Base-by-base conservation (phyloP, 148 eudicot species). In the Limonium bicolor region DNA sequence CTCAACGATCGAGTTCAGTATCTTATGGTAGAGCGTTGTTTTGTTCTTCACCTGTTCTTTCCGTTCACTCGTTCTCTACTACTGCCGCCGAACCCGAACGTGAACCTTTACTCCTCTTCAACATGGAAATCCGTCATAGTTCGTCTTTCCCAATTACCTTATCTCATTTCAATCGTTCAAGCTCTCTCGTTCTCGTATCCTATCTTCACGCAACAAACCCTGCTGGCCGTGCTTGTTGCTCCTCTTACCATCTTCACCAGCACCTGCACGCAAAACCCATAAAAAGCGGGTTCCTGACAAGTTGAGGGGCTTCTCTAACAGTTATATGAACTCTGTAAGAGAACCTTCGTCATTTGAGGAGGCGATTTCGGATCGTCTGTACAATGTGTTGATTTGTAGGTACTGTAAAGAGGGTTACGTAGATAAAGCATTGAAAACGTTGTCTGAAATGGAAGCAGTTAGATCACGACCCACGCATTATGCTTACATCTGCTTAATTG, bases 401-500 rank as follows among this genome's bases (percentile, higher is more conserved):
- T 52, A 65, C 14, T 79, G 94, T 46, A 62, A 49, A 36, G 34
- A 26, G 30, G 80, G 86, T 9, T 56, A 55, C 56, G 48, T 71
- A 17, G 76, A 74, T 48, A 49, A 66, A 38, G 96, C 96, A 17
- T 64, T 83, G 80, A 39, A 36, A 12, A 51, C 65, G 56, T 36
- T 83, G 14, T 65, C 96, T 23, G 62, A 68, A 58, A 79, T 83
- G 86, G 94, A 88, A 57, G 80, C 92, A 31, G 30, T 80, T 37
- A 90, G 92, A 0, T 64, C 43, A 39, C 59, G 37, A 12, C 81
- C 73, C 4, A 74, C 71, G 38, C 51, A 63, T 12, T 8, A 40
- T 21, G 70, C 76, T 12, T 83, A 83, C 53, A 51, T 61, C 9
- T 42, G 65, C 37, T 59, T 88, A 23, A 68, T 88, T 58, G 58